Evolutionary conservation across 73 alveolate species (phyloP), one percentile per base, ranked within the genome.

Genomic region (Paramecium bursaria): DNA sequence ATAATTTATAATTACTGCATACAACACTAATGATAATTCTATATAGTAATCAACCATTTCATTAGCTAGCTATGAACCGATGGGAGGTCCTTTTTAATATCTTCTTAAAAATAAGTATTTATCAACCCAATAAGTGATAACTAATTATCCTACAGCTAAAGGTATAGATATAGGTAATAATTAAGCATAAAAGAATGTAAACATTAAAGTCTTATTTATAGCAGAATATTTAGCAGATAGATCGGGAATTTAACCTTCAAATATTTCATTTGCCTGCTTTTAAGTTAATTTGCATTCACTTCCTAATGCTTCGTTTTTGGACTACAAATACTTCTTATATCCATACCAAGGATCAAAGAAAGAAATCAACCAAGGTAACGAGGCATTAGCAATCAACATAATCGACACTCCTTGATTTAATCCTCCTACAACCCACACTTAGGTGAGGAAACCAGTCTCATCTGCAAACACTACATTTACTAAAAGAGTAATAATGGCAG

Each of bases 131-230:
- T 67, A 67, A 11, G 44, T 42, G 6, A 35, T 26, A 1, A 67
- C 6, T 42, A 67, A 39, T 0, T 39, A 67, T 10, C 60, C 82
- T 19, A 27, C n/a, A 33, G 80, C 30, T 14, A 61, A 17, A 3
- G 39, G 55, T 17, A 54, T 31, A 0, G 55, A 51, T n/a, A 61
- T 23, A 14, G 80, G 80, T 1, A 61, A 29, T 15, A 61, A 15
- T 33, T 61, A 61, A 3, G 80, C 80, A 3, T 61, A 61, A 33
- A 61, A 61, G 53, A 61, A 33, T 13, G 80, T 61, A 25, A 61
- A 61, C 49, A 61, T 27, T 13, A 61, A 15, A 3, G 80, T 61
- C 10, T 61, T 61, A 6, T 39, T 54, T 22, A 61, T 33, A 33
- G 30, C 6, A 0, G 80, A 51, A 61, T 61, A 61, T 31, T 61